Evolutionary conservation across 805 yeast species (phyloP), one percentile per base, ranked within the genome.

Genomic region (Metschnikowia reukaufii): DNA sequence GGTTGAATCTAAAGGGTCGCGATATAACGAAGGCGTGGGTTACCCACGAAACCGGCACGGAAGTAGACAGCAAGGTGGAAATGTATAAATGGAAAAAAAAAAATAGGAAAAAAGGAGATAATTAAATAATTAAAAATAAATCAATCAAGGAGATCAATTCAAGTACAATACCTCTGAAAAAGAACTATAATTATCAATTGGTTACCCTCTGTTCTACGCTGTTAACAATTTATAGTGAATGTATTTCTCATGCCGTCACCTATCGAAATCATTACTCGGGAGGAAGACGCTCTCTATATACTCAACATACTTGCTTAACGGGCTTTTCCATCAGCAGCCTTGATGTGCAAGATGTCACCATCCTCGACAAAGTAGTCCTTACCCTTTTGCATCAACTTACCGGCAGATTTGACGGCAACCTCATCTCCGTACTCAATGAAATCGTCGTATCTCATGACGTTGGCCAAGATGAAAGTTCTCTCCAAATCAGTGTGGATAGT

Each of bases 361-460:
- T 91, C 97, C 73, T 91, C 96, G 49, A 94, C 96, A 45, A 82
- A 87, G 66, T 94, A 94, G 53, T 83, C 96, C 70, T 92, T 94
- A 70, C 99, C 99, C 79, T 91, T 95, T 62, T 83, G 84, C 67
- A 79, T 73, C 61, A 92, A 78, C 72, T 90, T 90, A 66, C 99
- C 99, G 51, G 87, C 88, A 44, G 96, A 81, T 72, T 82, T 84
- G 60, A 94, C 87, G 32, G 84, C 75, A 47, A 78, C 78, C 62
- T 94, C 99, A 64, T 92, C 97, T 49, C 72, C 72, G 38, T 68
- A 64, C 69, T 86, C 53, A 34, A 55, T 36, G 44, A 85, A 65
- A 57, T 87, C 94, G 4, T 77, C 73, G 62, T 77, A 85, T 58
- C 85, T 85, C 60, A 79, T 76, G 23, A 90, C 86, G 47, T 83